Evolutionary conservation across 345 rosid species (phyloP).

Genomic region (Citrus sinensis): DVS_A1.0 CM039166.1:2422501-2423000

Average conservation of each 20-base stretch:
- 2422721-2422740: neutral
- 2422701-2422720: neutral
- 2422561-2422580: slow-evolving; percentile 79
- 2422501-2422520: neutral
- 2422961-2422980: neutral
- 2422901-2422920: slow-evolving; percentile 55
- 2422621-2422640: slow-evolving; percentile 53
- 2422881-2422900: slow-evolving; percentile 64
- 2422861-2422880: slow-evolving; percentile 79
- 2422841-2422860: slow-evolving; percentile 33
- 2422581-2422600: slow-evolving; percentile 88
- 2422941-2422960: no score
- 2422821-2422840: slow-evolving; percentile 80
- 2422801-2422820: slow-evolving; percentile 41
- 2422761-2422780: slow-evolving; percentile 1
- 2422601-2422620: slow-evolving; percentile 68
- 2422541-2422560: slow-evolving; percentile 45
- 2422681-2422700: neutral
- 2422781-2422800: neutral
- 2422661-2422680: slow-evolving; percentile 33
- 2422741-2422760: neutral
- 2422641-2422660: slow-evolving; percentile 34
- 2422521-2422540: slow-evolving; percentile 1
- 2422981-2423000: neutral
- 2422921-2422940: neutral